Conservation (phyloP, 345 rosid species). For the Salix brachista region DNA sequence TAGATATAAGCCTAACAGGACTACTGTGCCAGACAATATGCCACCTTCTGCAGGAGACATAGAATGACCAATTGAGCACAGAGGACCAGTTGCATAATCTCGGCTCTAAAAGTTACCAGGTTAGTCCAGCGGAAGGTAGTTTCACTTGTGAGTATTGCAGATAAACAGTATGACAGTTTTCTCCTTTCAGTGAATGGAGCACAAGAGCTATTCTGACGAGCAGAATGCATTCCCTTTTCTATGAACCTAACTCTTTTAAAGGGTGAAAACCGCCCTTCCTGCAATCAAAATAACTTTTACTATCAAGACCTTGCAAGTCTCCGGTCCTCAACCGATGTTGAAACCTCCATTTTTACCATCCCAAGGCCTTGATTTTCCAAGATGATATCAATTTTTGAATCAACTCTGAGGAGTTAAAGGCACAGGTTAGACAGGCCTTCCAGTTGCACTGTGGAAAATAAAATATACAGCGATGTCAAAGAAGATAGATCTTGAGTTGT, state of each 20-base stretch:
- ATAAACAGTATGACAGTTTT: background rate
- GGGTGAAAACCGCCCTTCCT: background rate
- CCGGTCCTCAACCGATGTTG: background rate
- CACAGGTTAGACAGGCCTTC: background rate
- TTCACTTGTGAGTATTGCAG: constrained; percentile 7
- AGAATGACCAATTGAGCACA: constrained; percentile 5
- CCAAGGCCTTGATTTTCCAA: background rate
- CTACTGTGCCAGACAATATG: constrained; percentile 2
- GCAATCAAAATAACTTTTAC: background rate
- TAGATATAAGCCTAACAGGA: background rate
- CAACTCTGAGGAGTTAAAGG: background rate
- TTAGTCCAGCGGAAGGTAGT: constrained; percentile 7
- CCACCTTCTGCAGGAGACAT: constrained; percentile 8
- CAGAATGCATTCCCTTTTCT: constrained; percentile 13
- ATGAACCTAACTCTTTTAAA: constrained; percentile 8
- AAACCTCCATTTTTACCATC: background rate
- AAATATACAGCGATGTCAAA: constrained; percentile 7
- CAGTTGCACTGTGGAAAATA: constrained; percentile 3
- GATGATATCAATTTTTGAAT: background rate
- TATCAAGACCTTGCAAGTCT: background rate
- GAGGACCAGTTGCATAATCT: background rate
- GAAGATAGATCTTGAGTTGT: constrained; percentile 9
- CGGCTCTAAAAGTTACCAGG: constrained; percentile 3
- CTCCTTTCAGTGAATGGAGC: background rate
- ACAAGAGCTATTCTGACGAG: constrained; percentile 5